These are phyloP conservation scores for Penicillium sclerotigenum DNA, from an alignment of 2,329 filamentous ascomycete genomes.

Conservation along the genomic window DNA sequence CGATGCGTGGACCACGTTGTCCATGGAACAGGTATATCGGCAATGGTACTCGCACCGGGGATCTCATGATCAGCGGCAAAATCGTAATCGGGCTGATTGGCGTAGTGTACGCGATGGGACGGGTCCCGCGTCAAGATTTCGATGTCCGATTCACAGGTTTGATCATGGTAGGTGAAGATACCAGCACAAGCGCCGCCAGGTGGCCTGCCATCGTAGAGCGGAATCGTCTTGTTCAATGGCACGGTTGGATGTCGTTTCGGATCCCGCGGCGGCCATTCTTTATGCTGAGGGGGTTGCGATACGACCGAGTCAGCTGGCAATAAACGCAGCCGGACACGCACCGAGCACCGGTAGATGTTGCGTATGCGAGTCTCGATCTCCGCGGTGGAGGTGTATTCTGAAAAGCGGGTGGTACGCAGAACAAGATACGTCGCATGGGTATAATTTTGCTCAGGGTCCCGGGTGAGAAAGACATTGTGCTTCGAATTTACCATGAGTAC, in stretches of 20 bases:
- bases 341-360: conserved; percentile 48
- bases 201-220: conserved; percentile 26
- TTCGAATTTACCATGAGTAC: conserved; percentile 47
- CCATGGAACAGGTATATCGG: conserved; percentile 36
- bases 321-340: conserved; percentile 49
- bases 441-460: conserved; percentile 17
- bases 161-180: conserved; percentile 50
- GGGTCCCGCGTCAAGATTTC: conserved; percentile 53
- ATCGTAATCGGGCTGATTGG: conserved; percentile 45
- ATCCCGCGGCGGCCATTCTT: conserved; percentile 5
- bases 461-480: conserved; percentile 47
- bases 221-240: background rate
- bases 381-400: conserved; percentile 46
- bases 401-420: conserved; percentile 46
- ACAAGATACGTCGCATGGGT: conserved; percentile 43
- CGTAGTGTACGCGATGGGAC: conserved; percentile 41
- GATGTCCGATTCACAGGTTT: conserved; percentile 51
- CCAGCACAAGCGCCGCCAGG: conserved; percentile 49
- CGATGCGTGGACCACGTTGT: conserved; percentile 42
- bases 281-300: conserved; percentile 9
- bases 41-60: conserved; percentile 32
- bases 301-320: conserved; percentile 21
- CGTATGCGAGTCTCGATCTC: conserved; percentile 48
- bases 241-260: background rate
- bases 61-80: conserved; percentile 32